Evolutionary conservation across 805 yeast genomes (phyloP), one percentile per base, ranked within the genome.

Genomic region (Candida suzukii): DNA sequence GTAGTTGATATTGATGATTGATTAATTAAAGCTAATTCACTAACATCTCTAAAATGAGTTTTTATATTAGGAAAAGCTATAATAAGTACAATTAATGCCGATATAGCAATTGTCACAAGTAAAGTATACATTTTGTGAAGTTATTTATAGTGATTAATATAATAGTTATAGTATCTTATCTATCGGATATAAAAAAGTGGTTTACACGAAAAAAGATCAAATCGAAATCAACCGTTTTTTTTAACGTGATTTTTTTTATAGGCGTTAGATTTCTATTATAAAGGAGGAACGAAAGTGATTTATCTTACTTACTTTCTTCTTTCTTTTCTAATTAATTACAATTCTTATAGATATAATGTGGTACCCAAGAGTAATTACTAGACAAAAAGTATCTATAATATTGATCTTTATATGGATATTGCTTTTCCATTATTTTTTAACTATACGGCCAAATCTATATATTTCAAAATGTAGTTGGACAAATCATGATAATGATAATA

Each of bases 1-100:
- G 86, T 80, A 6, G 79, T 63, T 2, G 83, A 74, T 27, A 82
- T 61, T 18, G 78, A 69, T 2, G 95, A 73, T 58, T 88, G 96
- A 49, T 76, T 73, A 29, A 63, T 57, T 26, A 82, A 61, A 12
- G 81, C 81, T 27, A 76, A 60, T 36, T 74, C 76, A 41, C 74
- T 74, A 22, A 80, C 73, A 50, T 83, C 88, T 39, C 72, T 68
- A 29, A 70, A 50, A 39, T 61, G 58, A 17, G 68, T 63, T 12
- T 44, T 43, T 21, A 58, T 36, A 27, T 50, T 49, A 13, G 56
- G 55, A 1, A 64, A 43, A 37, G 57, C 53, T 10, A 54, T 31
- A 8, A 46, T 32, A 21, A 45, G 19, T 5, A 37, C 28, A 16
- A 46, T 7, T 28, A 46, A 22, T 19, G 9, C 4, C 4, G 38